A percentile compares a stretch with the other conserved stretches of the same genome.
Evolutionary conservation across 2,329 filamentous ascomycete species (phyloP).

Genomic region (Cytospora leucostoma): DNA sequence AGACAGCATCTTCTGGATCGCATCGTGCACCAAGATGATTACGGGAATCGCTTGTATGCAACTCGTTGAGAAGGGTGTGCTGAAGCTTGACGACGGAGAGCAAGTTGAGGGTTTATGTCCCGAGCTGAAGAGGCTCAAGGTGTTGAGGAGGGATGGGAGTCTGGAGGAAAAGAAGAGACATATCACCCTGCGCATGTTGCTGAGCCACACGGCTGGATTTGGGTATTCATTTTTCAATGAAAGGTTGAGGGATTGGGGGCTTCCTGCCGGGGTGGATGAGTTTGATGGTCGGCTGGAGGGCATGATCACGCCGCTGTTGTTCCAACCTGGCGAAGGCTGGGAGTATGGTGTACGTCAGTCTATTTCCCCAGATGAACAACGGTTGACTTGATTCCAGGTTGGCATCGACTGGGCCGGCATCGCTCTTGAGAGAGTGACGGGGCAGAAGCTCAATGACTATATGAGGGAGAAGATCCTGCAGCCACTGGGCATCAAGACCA

Average conservation of each 20-base stretch:
- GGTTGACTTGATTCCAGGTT: slow-evolving; percentile 38
- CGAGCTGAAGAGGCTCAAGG: slow-evolving; percentile 50
- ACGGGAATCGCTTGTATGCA: slow-evolving; percentile 57
- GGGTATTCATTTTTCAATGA: slow-evolving; percentile 59
- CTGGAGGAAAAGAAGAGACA: slow-evolving; percentile 46
- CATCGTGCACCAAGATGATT: slow-evolving; percentile 60
- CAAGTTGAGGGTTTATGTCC: slow-evolving; percentile 42
- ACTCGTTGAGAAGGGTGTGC: slow-evolving; percentile 45
- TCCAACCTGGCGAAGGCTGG: slow-evolving; percentile 65
- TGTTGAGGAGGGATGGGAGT: slow-evolving; percentile 43
- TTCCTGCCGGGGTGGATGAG: slow-evolving; percentile 57
- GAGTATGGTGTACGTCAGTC: slow-evolving; percentile 55
- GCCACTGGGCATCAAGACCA: slow-evolving; percentile 47
- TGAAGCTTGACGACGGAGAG: slow-evolving; percentile 31
- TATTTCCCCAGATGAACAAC: neutral
- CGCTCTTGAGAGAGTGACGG: slow-evolving; percentile 45
- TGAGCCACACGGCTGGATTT: slow-evolving; percentile 58
- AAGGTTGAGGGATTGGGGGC: slow-evolving; percentile 47
- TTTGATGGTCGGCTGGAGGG: slow-evolving; percentile 56
- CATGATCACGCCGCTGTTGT: slow-evolving; percentile 56
- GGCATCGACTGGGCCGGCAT: slow-evolving; percentile 53
- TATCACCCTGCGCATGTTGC: slow-evolving; percentile 60
- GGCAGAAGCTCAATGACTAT: slow-evolving; percentile 46
- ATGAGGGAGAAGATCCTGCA: slow-evolving; percentile 45
- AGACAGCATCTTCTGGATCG: slow-evolving; percentile 63